Conservation (phyloP, 495 filamentous ascomycete species). For the Glarea lozoyensis region DNA sequence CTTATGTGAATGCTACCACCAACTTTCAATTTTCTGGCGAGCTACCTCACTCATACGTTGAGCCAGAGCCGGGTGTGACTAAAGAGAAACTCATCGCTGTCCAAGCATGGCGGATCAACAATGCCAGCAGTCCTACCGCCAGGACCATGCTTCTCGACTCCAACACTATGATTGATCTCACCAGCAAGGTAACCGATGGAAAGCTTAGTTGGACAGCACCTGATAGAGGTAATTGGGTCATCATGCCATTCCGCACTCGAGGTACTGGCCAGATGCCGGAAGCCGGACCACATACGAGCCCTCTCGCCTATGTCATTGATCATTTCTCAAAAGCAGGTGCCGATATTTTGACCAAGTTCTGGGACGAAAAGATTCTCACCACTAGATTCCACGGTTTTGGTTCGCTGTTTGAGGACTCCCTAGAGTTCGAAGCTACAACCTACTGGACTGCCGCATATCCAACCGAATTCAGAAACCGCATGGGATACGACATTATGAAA, state of each 20-base stretch:
- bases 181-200: background rate
- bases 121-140: constrained; percentile 1
- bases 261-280: constrained; percentile 5
- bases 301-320: constrained; percentile 1
- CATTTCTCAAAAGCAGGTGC: constrained; percentile 1
- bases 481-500: constrained; percentile 4
- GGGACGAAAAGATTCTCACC: constrained; percentile 5
- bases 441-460: background rate
- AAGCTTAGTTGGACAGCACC: constrained; percentile 5
- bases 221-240: constrained; percentile 1
- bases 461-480: background rate
- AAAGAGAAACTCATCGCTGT: constrained; percentile 7
- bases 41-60: background rate
- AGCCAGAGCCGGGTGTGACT: background rate
- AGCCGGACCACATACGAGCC: constrained; percentile 3
- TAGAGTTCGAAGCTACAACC: constrained; percentile 4
- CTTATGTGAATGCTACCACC: background rate
- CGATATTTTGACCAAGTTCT: background rate
- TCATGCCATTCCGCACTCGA: constrained; percentile 3
- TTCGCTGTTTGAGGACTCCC: constrained; percentile 7
- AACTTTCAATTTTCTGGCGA: background rate
- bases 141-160: constrained; percentile 1
- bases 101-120: constrained; percentile 3
- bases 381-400: background rate
- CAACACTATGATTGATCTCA: constrained; percentile 3